Base-by-base conservation (phyloP, 2,329 filamentous ascomycete genomes). In the Pseudopithomyces maydicus region DNA sequence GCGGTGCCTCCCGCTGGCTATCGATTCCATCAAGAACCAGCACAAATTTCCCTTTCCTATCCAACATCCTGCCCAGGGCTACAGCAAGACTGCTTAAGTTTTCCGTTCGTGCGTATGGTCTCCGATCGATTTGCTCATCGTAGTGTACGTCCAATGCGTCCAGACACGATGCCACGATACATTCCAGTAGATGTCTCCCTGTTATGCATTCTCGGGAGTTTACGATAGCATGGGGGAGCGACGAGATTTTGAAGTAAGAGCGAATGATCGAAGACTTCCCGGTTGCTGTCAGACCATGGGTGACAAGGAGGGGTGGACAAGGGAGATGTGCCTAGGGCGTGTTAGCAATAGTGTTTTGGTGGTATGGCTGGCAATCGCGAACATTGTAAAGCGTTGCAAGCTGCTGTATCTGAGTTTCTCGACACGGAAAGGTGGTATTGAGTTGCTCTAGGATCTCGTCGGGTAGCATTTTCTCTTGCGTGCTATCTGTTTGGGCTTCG, bases 11-110 rank as follows among this genome's bases (percentile, higher is more conserved):
- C 68, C 89, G 84, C 74, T 97, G 90, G 60, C 84, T 85, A 74
- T 98, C 94, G 55, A 98, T 88, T 11, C 87, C 91, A 79, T 98
- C 95, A 61, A 98, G 84, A 11, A 97, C 90, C 56, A 98, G 77
- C 8, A 94, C 87, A 66, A 97, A 92, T 62, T 88, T 87, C 62
- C 48, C 61, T n/a, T 61, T 58, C 2, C 82, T 80, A 49, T 82
- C 77, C 44, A 93, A 75, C 75, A 91, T 79, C 69, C 81, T 84
- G 58, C 83, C 84, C 55, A 98, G 79, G 67, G 93, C 87, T 23
- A 91, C 90, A 1, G 85, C 83, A 60, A 98, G 79, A 51, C 90
- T 86, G 55, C 91, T 90, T 51, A 97, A 78, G 60, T 89, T 92
- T 78, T 97, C 93, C 72, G 92, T 96, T 59, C 88, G 82, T 29